These are phyloP conservation scores for Fimicolochytrium jonesii DNA, from an alignment of 192 early-diverging fungal species.

Conservation along the genomic window DNA sequence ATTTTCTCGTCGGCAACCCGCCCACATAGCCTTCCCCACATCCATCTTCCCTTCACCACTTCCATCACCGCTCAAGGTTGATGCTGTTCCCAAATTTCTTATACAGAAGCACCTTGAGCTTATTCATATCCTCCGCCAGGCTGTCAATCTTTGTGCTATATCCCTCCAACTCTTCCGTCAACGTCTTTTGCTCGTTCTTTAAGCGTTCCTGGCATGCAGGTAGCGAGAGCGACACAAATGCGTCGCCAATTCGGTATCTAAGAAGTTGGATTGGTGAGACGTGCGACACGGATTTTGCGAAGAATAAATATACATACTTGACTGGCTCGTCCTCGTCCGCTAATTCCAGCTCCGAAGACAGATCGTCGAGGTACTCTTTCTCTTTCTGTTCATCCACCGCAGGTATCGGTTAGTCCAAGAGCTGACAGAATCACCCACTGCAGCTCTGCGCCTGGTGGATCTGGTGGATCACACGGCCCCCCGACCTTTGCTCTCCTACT, in stretches of 20 bases:
- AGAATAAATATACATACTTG: conserved; percentile 44
- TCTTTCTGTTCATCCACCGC: conserved; percentile 60
- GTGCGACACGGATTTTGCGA: too few species aligned
- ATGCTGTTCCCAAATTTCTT: conserved; percentile 92
- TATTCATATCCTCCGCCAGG: conserved; percentile 64
- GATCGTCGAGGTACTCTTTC: conserved; percentile 91
- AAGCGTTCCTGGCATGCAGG: conserved; percentile 70
- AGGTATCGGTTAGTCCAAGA: too few species aligned
- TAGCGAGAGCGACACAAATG: conserved; percentile 71
- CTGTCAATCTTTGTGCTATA: conserved; percentile 63
- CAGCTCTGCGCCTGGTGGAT: too few species aligned
- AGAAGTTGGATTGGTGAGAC: neutral
- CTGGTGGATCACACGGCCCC: too few species aligned
- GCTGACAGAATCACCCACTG: too few species aligned
- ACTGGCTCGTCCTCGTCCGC: conserved; percentile 87
- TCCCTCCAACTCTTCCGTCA: conserved; percentile 58
- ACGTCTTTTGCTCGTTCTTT: conserved; percentile 54
- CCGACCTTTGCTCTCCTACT: too few species aligned
- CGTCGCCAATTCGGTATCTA: conserved; percentile 83
- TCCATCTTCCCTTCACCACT: neutral
- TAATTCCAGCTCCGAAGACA: conserved; percentile 87
- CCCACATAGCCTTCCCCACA: too few species aligned
- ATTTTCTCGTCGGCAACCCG: too few species aligned
- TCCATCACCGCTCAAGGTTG: conserved; percentile 71
- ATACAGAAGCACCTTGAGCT: conserved; percentile 82